phyloP scores from a whole-genome alignment of 371 early-diverging fungal species.

The Rhizopus stolonifer region DNA sequence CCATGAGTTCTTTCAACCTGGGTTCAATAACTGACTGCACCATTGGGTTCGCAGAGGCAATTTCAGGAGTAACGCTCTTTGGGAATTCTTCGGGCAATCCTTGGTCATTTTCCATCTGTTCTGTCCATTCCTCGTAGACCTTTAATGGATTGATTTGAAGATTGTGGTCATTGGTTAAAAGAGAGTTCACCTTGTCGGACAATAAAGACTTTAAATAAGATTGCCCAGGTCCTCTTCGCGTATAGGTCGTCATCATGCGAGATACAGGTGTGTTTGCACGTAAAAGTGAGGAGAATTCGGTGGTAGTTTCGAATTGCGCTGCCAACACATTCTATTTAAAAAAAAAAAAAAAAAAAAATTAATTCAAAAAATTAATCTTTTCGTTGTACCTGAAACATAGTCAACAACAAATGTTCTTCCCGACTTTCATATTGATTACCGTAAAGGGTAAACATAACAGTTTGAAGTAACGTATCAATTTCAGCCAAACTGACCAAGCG shows the following conservation, averaged over 20 bases:
- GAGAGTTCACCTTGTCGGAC: slow-evolving; percentile 73
- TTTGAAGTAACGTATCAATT: slow-evolving; percentile 91
- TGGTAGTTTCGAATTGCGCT: slow-evolving; percentile 88
- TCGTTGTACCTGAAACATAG: slow-evolving; percentile 87
- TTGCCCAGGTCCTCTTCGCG: slow-evolving; percentile 93
- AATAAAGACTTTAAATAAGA: slow-evolving; percentile 87
- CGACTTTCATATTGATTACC: slow-evolving; percentile 95
- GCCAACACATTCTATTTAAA: slow-evolving; percentile 78
- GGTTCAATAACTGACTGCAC: slow-evolving; percentile 79
- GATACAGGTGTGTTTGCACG: slow-evolving; percentile 96
- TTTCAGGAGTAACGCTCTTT: slow-evolving; percentile 69
- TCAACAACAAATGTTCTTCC: slow-evolving; percentile 91
- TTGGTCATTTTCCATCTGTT: slow-evolving; percentile 69
- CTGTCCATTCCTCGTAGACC: slow-evolving; percentile 72
- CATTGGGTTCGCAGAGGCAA: slow-evolving; percentile 64
- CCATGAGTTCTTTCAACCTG: slow-evolving; percentile 71
- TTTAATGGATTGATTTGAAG: slow-evolving; percentile 90
- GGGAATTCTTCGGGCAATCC: slow-evolving; percentile 39
- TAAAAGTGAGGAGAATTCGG: slow-evolving; percentile 85
- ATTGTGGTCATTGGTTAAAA: slow-evolving; percentile 74
- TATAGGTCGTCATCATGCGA: slow-evolving; percentile 96
- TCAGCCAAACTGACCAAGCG: slow-evolving; percentile 85
- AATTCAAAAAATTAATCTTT: background rate
- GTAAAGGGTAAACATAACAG: slow-evolving; percentile 94
- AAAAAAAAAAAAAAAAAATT: too few species aligned